Evolutionary conservation across 345 rosid genomes (phyloP).

Genomic region (Streptanthus diversifolius): DNA sequence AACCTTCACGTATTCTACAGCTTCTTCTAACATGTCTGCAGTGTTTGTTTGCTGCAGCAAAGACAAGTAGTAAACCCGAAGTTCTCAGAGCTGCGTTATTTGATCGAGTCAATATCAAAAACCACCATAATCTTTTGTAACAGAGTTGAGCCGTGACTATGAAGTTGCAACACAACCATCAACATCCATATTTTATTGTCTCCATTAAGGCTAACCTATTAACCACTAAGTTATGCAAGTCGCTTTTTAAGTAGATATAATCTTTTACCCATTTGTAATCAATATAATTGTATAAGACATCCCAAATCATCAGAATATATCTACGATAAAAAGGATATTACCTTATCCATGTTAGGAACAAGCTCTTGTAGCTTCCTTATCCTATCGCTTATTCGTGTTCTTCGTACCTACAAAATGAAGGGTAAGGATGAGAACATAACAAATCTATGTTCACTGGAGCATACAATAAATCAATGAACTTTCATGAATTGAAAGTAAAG

Average conservation of each 20-base stretch:
- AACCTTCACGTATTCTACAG: slow-evolving; percentile 67
- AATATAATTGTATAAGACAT: slow-evolving; percentile 1
- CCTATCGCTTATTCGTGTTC: slow-evolving; percentile 57
- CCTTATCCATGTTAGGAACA: slow-evolving; percentile 91
- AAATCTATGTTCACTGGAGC: neutral
- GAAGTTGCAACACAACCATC: neutral
- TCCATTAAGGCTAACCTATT: neutral
- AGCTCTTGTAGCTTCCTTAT: slow-evolving; percentile 66
- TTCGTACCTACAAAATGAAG: slow-evolving; percentile 51
- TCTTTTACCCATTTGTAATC: neutral
- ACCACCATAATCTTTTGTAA: neutral
- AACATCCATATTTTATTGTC: neutral
- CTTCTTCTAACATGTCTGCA: slow-evolving; percentile 83
- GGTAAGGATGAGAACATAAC: neutral
- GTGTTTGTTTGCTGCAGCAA: slow-evolving; percentile 81
- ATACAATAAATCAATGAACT: neutral
- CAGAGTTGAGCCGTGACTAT: neutral
- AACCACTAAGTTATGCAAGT: neutral
- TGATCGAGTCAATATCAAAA: neutral
- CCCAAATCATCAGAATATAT: neutral
- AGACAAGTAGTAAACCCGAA: neutral
- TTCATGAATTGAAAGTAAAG: neutral
- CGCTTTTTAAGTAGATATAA: too few relatives aligned
- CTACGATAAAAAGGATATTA: neutral
- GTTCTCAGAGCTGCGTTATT: neutral